phyloP scores from a whole-genome alignment of 2,329 filamentous ascomycete species.

The Aspergillus ibericus region DNA sequence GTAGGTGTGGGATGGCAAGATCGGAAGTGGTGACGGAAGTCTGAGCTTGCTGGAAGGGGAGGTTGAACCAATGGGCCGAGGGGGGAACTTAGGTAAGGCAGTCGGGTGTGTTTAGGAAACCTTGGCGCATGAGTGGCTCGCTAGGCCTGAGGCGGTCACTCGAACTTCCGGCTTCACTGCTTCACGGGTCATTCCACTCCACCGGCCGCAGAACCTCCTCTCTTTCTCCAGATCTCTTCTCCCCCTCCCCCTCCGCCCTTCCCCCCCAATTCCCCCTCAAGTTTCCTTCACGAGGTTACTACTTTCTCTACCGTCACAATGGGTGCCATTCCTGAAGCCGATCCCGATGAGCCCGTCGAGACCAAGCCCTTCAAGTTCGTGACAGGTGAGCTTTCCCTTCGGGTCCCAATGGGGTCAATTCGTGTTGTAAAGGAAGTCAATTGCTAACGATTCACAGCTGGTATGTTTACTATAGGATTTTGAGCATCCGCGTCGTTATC shows the following conservation, averaged over 20 bases:
- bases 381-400: constrained; percentile 69
- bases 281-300: constrained; percentile 14
- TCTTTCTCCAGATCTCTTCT: constrained; percentile 25
- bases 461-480: constrained; percentile 40
- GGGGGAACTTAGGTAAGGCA: constrained; percentile 13
- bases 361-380: constrained; percentile 99
- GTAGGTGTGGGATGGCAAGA: constrained; percentile 17
- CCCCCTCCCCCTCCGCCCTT: constrained; percentile 16
- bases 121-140: constrained; percentile 37
- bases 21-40: constrained; percentile 26
- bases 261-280: constrained; percentile 13
- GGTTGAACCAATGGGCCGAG: constrained; percentile 13
- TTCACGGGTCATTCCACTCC: constrained; percentile 35
- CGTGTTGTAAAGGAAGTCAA: constrained; percentile 31
- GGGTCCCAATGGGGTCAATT: constrained; percentile 19
- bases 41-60: constrained; percentile 18
- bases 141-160: constrained; percentile 40
- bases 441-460: constrained; percentile 50
- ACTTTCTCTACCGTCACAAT: constrained; percentile 61
- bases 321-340: constrained; percentile 67
- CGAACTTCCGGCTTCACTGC: constrained; percentile 32
- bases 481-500: constrained; percentile 13
- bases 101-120: constrained; percentile 35
- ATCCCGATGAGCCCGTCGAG: constrained; percentile 73
- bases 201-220: constrained; percentile 32